These are phyloP conservation scores for Leishmania martiniquensis DNA, from an alignment of 208 protist genomes.

Conservation along the genomic window DNA sequence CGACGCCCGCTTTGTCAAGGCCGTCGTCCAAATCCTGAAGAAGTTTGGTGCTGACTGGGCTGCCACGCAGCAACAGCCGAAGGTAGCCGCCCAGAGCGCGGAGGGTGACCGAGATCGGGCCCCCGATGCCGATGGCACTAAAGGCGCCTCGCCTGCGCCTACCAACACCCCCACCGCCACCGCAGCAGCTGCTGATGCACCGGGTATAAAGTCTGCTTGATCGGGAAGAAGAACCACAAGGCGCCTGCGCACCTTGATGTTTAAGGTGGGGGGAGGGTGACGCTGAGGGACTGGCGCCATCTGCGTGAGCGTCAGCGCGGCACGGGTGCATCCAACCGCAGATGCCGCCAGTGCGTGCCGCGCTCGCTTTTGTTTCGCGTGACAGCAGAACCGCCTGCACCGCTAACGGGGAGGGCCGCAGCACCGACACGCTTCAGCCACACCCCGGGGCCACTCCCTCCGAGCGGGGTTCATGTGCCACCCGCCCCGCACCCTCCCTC, in stretches of 20 bases:
- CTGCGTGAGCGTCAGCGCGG: too few relatives aligned
- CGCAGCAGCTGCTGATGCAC: background rate
- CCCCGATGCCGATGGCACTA: background rate
- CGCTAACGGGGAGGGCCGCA: background rate
- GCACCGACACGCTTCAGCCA: background rate
- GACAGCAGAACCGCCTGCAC: too few relatives aligned
- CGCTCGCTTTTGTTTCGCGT: too few relatives aligned
- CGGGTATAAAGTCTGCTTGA: background rate
- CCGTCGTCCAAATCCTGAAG: constrained; percentile 30
- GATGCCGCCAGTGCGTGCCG: too few relatives aligned
- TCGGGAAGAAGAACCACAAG: background rate
- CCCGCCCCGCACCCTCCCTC: background rate
- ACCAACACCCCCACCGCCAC: background rate
- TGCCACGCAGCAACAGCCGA: background rate
- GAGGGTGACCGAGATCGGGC: background rate
- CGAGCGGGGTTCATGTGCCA: too few relatives aligned
- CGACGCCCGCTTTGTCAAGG: constrained; percentile 30
- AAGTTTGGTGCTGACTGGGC: constrained; percentile 12
- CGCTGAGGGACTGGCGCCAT: background rate
- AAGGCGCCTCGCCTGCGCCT: background rate
- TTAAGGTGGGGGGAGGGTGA: background rate
- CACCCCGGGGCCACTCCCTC: background rate
- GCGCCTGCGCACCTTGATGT: background rate
- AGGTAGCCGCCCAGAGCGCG: background rate
- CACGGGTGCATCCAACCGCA: too few relatives aligned